Evolutionary conservation across 2,329 filamentous ascomycete species (phyloP).

Genomic region (Diaporthe nobilis): DNA sequence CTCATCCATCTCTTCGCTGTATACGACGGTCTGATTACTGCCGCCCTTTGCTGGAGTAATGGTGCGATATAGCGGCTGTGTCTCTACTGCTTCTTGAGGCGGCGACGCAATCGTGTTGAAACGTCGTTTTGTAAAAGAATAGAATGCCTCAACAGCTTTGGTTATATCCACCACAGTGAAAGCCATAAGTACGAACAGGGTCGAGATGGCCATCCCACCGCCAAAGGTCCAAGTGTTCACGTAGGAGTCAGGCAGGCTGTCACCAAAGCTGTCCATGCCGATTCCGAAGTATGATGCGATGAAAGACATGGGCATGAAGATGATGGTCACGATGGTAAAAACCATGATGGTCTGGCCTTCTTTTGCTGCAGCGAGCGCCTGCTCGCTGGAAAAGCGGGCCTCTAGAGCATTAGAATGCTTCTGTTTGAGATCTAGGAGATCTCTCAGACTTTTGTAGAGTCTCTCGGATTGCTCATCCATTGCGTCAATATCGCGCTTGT

Average conservation of each 20-base stretch:
- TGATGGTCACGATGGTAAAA: slow-evolving; percentile 61
- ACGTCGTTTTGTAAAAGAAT: slow-evolving; percentile 33
- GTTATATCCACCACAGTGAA: slow-evolving; percentile 55
- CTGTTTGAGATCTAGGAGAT: slow-evolving; percentile 77
- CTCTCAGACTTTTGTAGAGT: slow-evolving; percentile 72
- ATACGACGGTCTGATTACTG: slow-evolving; percentile 39
- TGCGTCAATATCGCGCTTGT: slow-evolving; percentile 71
- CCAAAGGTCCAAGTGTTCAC: slow-evolving; percentile 52
- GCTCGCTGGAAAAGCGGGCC: slow-evolving; percentile 72
- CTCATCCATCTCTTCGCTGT: slow-evolving; percentile 34
- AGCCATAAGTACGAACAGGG: slow-evolving; percentile 55
- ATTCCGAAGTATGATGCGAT: slow-evolving; percentile 61
- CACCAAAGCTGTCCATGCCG: slow-evolving; percentile 61
- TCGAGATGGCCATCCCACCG: slow-evolving; percentile 56
- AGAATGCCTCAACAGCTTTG: slow-evolving; percentile 42
- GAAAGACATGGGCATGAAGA: slow-evolving; percentile 61
- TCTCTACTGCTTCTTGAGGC: neutral
- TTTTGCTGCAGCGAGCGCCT: slow-evolving; percentile 71
- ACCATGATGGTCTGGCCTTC: slow-evolving; percentile 61
- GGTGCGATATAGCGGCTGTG: slow-evolving; percentile 14
- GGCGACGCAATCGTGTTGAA: neutral
- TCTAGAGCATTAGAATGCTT: slow-evolving; percentile 79
- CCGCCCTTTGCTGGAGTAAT: slow-evolving; percentile 7
- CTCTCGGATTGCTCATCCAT: slow-evolving; percentile 75
- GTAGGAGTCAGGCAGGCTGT: slow-evolving; percentile 45